Percentiles rank a stretch among this genome's conserved stretches.
phyloP scores from a whole-genome alignment of 2,329 filamentous ascomycete species.

The Colletotrichum magnum region DNA sequence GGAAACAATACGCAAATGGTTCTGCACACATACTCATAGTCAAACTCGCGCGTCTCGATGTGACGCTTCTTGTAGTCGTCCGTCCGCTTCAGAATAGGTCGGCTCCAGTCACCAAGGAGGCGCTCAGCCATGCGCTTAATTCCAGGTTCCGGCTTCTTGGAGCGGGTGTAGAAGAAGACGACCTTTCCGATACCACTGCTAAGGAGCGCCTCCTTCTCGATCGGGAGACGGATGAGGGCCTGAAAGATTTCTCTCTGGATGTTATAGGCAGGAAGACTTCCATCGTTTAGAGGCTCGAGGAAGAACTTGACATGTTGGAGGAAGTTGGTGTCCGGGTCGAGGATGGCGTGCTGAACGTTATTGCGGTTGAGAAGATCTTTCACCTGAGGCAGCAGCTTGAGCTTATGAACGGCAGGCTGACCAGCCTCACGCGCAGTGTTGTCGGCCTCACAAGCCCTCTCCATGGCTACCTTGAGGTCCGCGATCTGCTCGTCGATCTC shows the following conservation, averaged over 20 bases:
- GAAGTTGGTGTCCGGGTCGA: conserved; percentile 96
- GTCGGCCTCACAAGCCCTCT: conserved; percentile 88
- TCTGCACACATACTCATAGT: conserved; percentile 68
- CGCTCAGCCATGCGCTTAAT: conserved; percentile 97
- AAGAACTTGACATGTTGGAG: conserved; percentile 97
- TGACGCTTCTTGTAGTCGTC: conserved; percentile 93
- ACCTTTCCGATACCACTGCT: conserved; percentile 97
- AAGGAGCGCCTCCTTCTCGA: conserved; percentile 90
- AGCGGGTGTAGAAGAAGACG: conserved; percentile 96
- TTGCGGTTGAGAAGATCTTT: conserved; percentile 90
- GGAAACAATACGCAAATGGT: not conserved
- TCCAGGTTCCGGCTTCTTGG: conserved; percentile 85
- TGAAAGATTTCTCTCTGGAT: conserved; percentile 96
- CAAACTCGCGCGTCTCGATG: conserved; percentile 74
- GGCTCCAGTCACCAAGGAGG: conserved; percentile 94
- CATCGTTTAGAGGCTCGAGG: conserved; percentile 94
- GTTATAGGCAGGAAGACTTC: conserved; percentile 94
- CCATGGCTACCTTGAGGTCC: conserved; percentile 90
- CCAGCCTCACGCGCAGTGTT: conserved; percentile 84
- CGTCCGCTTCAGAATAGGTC: conserved; percentile 92
- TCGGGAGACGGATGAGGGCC: conserved; percentile 83
- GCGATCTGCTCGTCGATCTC: conserved; percentile 93
- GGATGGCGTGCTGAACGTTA: conserved; percentile 84
- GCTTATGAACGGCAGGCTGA: conserved; percentile 89
- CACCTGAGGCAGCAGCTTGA: conserved; percentile 93